Conservation (phyloP, 2,329 filamentous ascomycete genomes). For the Fusarium neocosmosporiellum region DNA sequence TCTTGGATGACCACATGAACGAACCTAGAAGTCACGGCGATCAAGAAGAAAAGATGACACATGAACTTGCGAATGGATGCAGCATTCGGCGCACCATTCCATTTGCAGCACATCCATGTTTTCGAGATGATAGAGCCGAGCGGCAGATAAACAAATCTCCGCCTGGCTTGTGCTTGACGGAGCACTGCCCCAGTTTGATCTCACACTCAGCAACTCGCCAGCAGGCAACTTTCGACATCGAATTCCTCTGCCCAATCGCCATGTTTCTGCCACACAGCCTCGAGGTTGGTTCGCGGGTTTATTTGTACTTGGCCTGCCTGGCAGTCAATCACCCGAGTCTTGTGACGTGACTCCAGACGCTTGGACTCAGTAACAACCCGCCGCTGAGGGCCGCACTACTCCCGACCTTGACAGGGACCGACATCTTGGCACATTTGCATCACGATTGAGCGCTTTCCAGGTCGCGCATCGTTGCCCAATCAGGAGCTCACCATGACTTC, state of each 20-base stretch:
- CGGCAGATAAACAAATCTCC: not conserved
- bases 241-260: not conserved
- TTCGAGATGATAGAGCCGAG: not conserved
- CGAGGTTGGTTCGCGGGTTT: not conserved
- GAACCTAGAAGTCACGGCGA: not conserved
- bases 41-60: not conserved
- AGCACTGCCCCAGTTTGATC: constrained; percentile 11
- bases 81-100: not conserved
- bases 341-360: not conserved
- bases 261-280: not conserved
- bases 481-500: constrained; percentile 18
- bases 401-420: not conserved
- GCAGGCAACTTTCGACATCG: not conserved
- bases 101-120: not conserved
- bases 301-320: not conserved
- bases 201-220: not conserved
- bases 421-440: constrained; percentile 13
- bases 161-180: not conserved
- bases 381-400: not conserved
- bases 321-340: not conserved
- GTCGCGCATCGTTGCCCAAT: constrained; percentile 36
- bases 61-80: not conserved
- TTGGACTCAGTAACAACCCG: not conserved
- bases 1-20: constrained; percentile 6
- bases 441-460: constrained; percentile 20